Evolutionary conservation across 208 protist species (phyloP).

Genomic region (Crithidia bombi): DNA sequence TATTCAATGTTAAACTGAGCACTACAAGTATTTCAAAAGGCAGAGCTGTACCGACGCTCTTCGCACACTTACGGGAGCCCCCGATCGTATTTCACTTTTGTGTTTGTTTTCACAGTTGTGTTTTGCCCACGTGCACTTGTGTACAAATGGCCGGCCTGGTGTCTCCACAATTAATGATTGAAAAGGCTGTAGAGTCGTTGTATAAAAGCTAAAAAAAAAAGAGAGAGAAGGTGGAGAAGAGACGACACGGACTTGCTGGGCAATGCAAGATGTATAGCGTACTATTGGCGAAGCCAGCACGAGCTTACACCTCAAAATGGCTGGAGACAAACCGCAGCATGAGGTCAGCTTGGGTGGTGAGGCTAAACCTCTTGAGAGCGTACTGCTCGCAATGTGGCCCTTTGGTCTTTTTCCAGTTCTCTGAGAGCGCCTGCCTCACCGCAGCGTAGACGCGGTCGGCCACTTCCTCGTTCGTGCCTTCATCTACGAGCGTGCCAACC

Average conservation of each 20-base stretch:
- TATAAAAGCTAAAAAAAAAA: neutral
- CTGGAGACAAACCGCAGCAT: slow-evolving; percentile 60
- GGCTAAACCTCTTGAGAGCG: slow-evolving; percentile 63
- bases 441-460: slow-evolving; percentile 52
- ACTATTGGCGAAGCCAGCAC: neutral
- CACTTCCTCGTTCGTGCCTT: slow-evolving; percentile 64
- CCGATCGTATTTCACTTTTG: slow-evolving; percentile 1
- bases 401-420: slow-evolving; percentile 81
- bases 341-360: slow-evolving; percentile 47
- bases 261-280: neutral
- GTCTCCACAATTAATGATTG: neutral
- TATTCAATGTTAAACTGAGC: neutral
- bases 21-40: neutral
- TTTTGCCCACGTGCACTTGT: slow-evolving; percentile 3
- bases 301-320: slow-evolving; percentile 38
- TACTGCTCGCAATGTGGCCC: slow-evolving; percentile 59
- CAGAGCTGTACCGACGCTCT: slow-evolving; percentile 1
- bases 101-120: neutral
- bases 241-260: neutral
- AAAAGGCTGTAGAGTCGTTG: no score
- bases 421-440: slow-evolving; percentile 52
- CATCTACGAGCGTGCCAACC: slow-evolving; percentile 70
- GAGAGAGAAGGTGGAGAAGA: neutral
- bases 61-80: neutral
- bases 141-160: neutral